Conservation (phyloP, 2,329 filamentous ascomycete genomes). For the Stemphylium vesicarium region DNA sequence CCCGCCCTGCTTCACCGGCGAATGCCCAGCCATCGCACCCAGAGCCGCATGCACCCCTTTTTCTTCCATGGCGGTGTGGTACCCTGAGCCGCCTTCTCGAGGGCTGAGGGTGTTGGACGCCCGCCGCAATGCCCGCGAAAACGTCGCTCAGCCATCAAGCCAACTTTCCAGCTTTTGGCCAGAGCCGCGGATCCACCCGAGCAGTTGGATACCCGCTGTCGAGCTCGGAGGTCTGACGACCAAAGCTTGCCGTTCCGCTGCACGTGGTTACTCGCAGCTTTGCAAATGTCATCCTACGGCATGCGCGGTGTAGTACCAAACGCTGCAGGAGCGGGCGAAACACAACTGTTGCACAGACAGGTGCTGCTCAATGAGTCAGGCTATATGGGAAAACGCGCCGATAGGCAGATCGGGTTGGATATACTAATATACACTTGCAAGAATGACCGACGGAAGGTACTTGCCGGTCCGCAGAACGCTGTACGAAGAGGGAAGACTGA, state of each 20-base stretch:
- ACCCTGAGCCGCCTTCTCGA: neutral
- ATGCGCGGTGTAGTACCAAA: conserved; percentile 8
- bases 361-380: conserved; percentile 1
- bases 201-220: conserved; percentile 13
- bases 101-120: neutral
- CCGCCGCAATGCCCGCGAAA: neutral
- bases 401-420: neutral
- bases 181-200: neutral
- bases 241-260: conserved; percentile 29
- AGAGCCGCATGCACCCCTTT: conserved; percentile 12
- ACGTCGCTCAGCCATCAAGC: neutral
- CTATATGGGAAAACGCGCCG: conserved; percentile 1
- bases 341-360: conserved; percentile 11
- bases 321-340: conserved; percentile 2
- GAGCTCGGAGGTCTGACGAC: conserved; percentile 16
- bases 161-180: conserved; percentile 1
- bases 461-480: neutral
- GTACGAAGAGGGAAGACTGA: neutral
- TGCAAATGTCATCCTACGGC: conserved; percentile 20
- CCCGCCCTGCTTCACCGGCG: conserved; percentile 11
- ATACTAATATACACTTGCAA: neutral
- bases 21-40: conserved; percentile 7
- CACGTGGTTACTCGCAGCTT: conserved; percentile 7
- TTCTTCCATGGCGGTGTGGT: conserved; percentile 8
- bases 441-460: neutral